Base-by-base conservation (phyloP, 2,329 filamentous ascomycete species). In the Fusarium nematophilum region DNA sequence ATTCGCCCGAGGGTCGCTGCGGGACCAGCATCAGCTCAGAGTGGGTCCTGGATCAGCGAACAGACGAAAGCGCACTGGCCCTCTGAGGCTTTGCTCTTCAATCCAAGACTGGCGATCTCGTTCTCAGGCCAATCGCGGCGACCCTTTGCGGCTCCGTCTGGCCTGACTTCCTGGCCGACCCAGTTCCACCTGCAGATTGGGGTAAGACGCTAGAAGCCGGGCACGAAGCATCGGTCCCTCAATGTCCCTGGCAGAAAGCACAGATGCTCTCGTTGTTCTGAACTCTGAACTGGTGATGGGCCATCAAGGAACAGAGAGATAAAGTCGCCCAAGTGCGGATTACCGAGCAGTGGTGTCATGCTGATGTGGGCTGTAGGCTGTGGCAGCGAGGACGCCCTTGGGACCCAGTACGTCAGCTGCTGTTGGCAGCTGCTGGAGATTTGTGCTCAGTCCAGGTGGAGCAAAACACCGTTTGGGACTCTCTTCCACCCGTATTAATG, bases 171-270 rank as follows among this genome's bases (percentile, higher is more conserved):
- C 36, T 49, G 49, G 27, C 39, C 49, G 37, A 23, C 49, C 45
- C n/a, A n/a, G 39, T 62, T 52, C 51, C 40, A 59, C 57, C 61
- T 65, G 44, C 47, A 59, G 52, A 56, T 57, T 64, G 47, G 53
- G 61, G 55, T 53, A 66, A 65, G 55, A 60, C 56, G 53, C 63
- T 57, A 66, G 64, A 66, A 66, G 57, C 61, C 53, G 39, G 44
- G 34, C 52, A 60, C 49, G 42, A 64, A 57, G 54, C 51, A 49
- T 57, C 38, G 25, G 37, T 37, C 17, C 25, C 14, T 38, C 38
- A 55, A 51, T 62, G 43, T 56, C 36, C 36, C 49, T 43, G 37
- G 38, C 18, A 14, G 30, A 5, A 15, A 38, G 48, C 47, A 38
- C 42, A 42, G 27, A 43, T 42, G 7, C 39, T 43, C 14, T 39